Evolutionary conservation across 768 basidiomycete species (phyloP).

Genomic region (Antrodiella citrinella): DNA sequence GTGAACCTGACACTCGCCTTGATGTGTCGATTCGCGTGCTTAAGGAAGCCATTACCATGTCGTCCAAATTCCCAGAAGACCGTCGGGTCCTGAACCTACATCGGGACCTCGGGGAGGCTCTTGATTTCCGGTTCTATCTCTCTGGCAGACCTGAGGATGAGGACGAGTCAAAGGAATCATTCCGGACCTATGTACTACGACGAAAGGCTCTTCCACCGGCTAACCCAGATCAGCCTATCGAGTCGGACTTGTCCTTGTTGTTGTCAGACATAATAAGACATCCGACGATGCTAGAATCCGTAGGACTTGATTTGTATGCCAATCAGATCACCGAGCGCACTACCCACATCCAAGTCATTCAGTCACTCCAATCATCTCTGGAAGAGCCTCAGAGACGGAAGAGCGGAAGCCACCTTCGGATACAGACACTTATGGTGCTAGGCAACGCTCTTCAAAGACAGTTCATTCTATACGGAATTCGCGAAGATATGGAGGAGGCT

Average conservation of each 20-base stretch:
- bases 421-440: neutral
- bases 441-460: neutral
- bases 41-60: neutral
- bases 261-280: neutral
- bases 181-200: neutral
- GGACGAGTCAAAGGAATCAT: too few species aligned
- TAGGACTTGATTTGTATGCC: neutral
- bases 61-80: neutral
- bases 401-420: neutral
- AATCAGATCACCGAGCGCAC: neutral
- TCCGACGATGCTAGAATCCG: neutral
- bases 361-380: too few species aligned
- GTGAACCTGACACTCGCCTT: neutral
- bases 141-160: neutral
- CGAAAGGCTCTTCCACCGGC: neutral
- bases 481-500: neutral
- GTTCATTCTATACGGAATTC: neutral
- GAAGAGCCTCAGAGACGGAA: too few species aligned
- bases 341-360: neutral
- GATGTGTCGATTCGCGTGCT: neutral
- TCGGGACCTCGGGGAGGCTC: neutral
- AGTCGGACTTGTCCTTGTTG: neutral
- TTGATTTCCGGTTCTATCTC: neutral
- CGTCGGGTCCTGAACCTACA: neutral
- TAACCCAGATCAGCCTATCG: neutral